Evolutionary conservation across 2,329 filamentous ascomycete genomes (phyloP), one percentile per base, ranked within the genome.

Genomic region (Alternaria burnsii): DNA sequence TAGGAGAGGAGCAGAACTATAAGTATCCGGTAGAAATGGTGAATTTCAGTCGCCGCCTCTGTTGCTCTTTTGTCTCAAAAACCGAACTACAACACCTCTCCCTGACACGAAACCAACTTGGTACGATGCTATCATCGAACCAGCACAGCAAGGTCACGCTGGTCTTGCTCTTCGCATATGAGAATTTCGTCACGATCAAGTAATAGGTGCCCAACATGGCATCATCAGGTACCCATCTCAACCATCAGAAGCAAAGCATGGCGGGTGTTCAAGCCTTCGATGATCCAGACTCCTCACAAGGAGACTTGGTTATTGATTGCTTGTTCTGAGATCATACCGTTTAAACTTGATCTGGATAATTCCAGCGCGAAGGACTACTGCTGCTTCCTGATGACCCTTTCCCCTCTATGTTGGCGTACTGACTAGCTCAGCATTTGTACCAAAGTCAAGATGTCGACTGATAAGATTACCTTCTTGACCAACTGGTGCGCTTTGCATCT

Each of bases 271-370:
- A 63, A 59, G 58, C 28, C 38, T 53, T 52, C 41, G 14, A 9
- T 30, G 18, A 26, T 2, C 18, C n/a, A 10, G 14, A 12, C 6
- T 40, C n/a, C n/a, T 28, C 3, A 3, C 20, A 6, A 14, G 43
- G 30, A 24, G 12, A 12, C 5, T 16, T 32, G 18, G 9, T 47
- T 51, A 50, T 20, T 11, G 32, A 47, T 48, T 43, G 32, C 58
- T 61, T 67, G 65, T 63, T 67, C 65, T 65, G 62, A 67, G 65
- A 67, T 67, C 51, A 67, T 89, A 91, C 89, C 89, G 88, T 85
- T 82, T 82, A 85, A 91, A 92, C 89, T 92, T 92, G 89, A 91
- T 91, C 89, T 91, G 88, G 88, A 89, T 89, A 91, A 91, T 91
- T 85, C 89, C 89, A 91, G 90, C 90, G 90, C 55, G 89, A 92